Percentiles rank a stretch among this genome's conserved stretches.
These are phyloP conservation scores for Linum usitatissimum DNA, from an alignment of 345 rosid species.

Conservation along the genomic window DNA sequence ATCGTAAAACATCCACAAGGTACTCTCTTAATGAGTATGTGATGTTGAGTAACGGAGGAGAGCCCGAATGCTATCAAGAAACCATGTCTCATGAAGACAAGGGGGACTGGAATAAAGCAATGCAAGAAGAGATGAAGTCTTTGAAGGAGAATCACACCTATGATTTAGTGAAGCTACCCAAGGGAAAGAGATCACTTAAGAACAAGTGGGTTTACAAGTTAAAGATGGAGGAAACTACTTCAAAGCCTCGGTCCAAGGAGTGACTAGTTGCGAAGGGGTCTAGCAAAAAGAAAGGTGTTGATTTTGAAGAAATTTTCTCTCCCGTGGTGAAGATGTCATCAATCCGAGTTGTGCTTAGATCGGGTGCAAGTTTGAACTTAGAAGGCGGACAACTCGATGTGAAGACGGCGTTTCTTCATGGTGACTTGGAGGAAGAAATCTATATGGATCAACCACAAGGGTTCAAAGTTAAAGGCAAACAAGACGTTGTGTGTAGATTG, in stretches of 20 bases:
- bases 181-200: background rate
- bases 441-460: background rate
- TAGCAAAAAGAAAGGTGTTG: background rate
- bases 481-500: background rate
- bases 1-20: background rate
- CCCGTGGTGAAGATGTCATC: background rate
- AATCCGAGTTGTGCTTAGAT: background rate
- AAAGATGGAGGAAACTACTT: background rate
- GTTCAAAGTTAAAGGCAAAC: background rate
- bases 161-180: background rate
- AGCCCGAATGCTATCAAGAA: background rate
- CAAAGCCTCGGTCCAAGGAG: background rate
- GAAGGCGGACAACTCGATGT: background rate
- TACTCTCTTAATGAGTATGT: background rate
- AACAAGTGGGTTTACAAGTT: background rate
- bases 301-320: background rate
- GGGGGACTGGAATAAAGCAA: background rate
- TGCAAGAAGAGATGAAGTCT: background rate
- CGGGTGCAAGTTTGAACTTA: background rate
- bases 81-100: background rate
- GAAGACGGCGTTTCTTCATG: background rate
- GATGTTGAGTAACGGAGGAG: background rate
- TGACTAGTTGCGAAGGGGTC: background rate
- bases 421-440: background rate
- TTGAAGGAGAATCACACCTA: background rate